A percentile compares a stretch with the other conserved stretches of the same genome.
Evolutionary conservation across 192 early-diverging fungal species (phyloP).

Genomic region (Linnemannia zychae): DNA sequence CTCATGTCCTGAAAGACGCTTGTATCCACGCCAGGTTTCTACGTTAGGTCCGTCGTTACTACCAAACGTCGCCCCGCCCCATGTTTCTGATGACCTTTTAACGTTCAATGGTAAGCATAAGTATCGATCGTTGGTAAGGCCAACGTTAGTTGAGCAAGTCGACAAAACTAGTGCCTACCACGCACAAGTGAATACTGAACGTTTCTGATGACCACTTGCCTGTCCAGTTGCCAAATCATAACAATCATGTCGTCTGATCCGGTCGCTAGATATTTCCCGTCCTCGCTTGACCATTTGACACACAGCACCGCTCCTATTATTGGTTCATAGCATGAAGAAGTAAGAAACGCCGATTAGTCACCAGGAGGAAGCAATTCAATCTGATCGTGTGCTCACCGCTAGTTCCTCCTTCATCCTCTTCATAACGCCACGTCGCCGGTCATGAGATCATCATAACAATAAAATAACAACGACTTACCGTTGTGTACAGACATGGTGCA

Average conservation of each 20-base stretch:
- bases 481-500: conserved; percentile 88
- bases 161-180: not conserved
- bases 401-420: no score
- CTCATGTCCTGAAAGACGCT: conserved; percentile 84
- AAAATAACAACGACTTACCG: conserved; percentile 60
- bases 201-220: conserved; percentile 27
- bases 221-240: conserved; percentile 90
- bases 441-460: not conserved
- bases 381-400: no score
- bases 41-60: conserved; percentile 64
- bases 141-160: not conserved
- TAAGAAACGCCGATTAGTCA: not conserved
- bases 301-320: conserved; percentile 85
- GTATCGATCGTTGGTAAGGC: not conserved
- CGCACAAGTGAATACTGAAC: not conserved
- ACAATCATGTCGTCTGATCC: conserved; percentile 95
- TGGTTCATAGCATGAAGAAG: not conserved
- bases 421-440: not conserved
- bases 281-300: conserved; percentile 82
- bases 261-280: conserved; percentile 84
- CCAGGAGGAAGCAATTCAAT: no score
- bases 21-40: conserved; percentile 82
- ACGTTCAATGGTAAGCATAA: not conserved
- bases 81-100: conserved; percentile 47
- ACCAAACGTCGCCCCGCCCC: conserved; percentile 60